These are phyloP conservation scores for Cylindrotheca closterium DNA, from an alignment of 108 stramenopile species.

Conservation along the genomic window DNA sequence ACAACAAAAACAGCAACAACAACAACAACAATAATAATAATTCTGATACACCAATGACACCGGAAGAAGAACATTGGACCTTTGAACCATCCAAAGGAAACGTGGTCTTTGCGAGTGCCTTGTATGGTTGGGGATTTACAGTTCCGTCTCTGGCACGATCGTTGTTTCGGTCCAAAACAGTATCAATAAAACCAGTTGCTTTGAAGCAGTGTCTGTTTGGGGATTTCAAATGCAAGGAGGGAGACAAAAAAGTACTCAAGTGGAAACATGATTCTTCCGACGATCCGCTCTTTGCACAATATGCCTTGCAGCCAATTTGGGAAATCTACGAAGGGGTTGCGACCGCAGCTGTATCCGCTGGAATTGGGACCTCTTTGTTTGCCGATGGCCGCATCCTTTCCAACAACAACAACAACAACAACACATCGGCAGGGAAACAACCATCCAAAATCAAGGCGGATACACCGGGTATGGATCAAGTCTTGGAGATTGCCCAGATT, in stretches of 20 bases:
- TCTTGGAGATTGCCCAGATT: conserved; percentile 44
- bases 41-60: conserved; percentile 24
- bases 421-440: conserved; percentile 4
- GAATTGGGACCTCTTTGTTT: conserved; percentile 51
- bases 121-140: conserved; percentile 96
- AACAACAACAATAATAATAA: not conserved
- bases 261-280: conserved; percentile 53
- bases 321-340: conserved; percentile 77
- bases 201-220: conserved; percentile 79
- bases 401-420: too few species aligned
- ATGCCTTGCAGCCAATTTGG: conserved; percentile 73
- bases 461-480: conserved; percentile 75
- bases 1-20: conserved; percentile 12
- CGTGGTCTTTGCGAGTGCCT: conserved; percentile 92
- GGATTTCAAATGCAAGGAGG: conserved; percentile 63
- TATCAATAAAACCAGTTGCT: conserved; percentile 70
- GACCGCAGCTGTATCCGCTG: conserved; percentile 45
- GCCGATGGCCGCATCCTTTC: conserved; percentile 45
- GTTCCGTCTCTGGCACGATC: conserved; percentile 72
- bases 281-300: conserved; percentile 82
- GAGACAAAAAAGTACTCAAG: conserved; percentile 64
- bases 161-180: conserved; percentile 64
- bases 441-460: conserved; percentile 59
- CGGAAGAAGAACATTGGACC: conserved; percentile 72
- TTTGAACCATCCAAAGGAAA: conserved; percentile 94